Evolutionary conservation across 345 rosid species (phyloP).

Genomic region (Geranium rotundifolium): DNA sequence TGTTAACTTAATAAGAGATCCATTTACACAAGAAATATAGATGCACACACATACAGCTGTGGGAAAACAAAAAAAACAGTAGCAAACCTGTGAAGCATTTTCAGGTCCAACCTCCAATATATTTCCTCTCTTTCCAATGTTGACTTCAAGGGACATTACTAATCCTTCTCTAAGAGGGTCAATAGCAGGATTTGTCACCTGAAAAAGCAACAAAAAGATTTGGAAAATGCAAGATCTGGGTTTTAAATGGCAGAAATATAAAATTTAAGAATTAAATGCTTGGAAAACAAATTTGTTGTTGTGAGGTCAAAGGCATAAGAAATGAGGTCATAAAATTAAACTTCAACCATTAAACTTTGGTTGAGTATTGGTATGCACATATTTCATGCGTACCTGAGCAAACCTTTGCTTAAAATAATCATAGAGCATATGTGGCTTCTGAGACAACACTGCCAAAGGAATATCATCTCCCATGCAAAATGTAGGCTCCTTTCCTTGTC

Average conservation of each 20-base stretch:
- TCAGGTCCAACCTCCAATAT: constrained; percentile 90
- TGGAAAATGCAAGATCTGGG: not conserved
- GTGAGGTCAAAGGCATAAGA: not conserved
- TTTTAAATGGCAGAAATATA: not conserved
- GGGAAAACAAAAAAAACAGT: constrained; percentile 8
- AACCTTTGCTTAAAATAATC: constrained; percentile 98
- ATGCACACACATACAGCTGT: not conserved
- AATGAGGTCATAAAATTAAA: not conserved
- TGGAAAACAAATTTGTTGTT: not conserved
- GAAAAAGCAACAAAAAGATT: constrained; percentile 11
- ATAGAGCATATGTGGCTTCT: constrained; percentile 79
- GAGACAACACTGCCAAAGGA: constrained; percentile 82
- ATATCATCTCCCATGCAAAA: constrained; percentile 97
- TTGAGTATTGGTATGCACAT: not conserved
- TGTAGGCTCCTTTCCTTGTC: constrained; percentile 96
- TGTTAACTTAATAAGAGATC: not conserved
- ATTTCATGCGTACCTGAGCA: constrained; percentile 64
- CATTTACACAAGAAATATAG: not conserved
- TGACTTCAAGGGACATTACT: constrained; percentile 97
- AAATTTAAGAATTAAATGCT: not conserved
- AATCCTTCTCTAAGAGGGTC: constrained; percentile 96
- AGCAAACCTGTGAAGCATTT: constrained; percentile 77
- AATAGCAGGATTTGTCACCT: constrained; percentile 99
- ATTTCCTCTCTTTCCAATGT: constrained; percentile 86
- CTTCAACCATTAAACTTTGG: not conserved